Conservation (phyloP, 1,139 yeast species). For the Pichia sp. region DNA sequence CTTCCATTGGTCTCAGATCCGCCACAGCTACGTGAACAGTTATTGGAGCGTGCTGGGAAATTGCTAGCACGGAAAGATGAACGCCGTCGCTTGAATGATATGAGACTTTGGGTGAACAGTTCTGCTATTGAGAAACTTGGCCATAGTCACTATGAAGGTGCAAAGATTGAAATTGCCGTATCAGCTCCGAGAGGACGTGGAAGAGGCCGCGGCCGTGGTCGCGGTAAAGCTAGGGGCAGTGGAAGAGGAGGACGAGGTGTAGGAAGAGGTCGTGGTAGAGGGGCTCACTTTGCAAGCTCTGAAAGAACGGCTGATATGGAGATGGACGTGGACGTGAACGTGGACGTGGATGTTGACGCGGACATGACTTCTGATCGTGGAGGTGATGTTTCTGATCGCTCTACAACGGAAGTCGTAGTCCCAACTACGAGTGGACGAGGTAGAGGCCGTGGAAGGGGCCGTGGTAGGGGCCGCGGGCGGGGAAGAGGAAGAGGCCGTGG, state of each 20-base stretch:
- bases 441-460: no score
- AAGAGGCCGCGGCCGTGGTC: neutral
- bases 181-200: neutral
- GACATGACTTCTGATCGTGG: no score
- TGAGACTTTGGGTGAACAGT: conserved; percentile 47
- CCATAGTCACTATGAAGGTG: conserved; percentile 50
- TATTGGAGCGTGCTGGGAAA: conserved; percentile 4
- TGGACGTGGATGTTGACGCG: no score
- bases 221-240: neutral
- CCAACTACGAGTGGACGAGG: no score
- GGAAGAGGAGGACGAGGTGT: neutral
- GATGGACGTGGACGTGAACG: no score
- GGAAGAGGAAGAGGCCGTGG: no score
- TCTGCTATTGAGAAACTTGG: conserved; percentile 47
- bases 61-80: conserved; percentile 3
- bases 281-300: no score
- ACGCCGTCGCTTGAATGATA: conserved; percentile 6
- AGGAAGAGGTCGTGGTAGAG: no score
- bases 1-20: conserved; percentile 1
- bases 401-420: no score
- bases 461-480: no score
- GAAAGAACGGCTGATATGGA: no score
- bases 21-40: neutral
- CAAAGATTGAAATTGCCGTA: conserved; percentile 14
- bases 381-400: no score